Evolutionary conservation across 208 protist genomes (phyloP), one percentile per base, ranked within the genome.

Genomic region (Trypanosoma congolense): DNA sequence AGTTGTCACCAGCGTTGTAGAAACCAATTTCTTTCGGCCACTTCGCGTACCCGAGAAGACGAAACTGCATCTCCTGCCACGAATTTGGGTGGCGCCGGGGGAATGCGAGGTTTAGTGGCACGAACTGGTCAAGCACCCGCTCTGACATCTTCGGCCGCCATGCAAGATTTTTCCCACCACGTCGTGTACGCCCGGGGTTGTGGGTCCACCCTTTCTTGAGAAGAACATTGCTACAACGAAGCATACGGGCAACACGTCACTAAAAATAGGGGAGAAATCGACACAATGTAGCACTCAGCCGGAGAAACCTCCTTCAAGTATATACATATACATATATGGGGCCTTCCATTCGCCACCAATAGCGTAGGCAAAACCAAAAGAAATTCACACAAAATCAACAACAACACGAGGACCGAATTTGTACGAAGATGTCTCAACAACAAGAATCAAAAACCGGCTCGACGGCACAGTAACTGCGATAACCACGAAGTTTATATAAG

Each of bases 131-230:
- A 12, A 92, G 59, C 40, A 48, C 62, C 25, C 35, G 45, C 53
- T 90, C 80, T 4, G 72, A 72, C 6, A 93, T 85, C 58, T 95
- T 95, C 10, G 89, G 84, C 0, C 81, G 66, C 80, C 82, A 95
- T 10, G 89, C 89, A 16, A 95, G 55, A 65, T 93, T 95, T 63
- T 95, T 95, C 5, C 82, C 85, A 46, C 89, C 89, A 48, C 87
- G 77, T 8, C 83, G 62, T 3, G 83, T 92, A 12, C 70, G 54
- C 9, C 87, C 87, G 3, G 87, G 87, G 40, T 66, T 85, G 71
- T 95, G 78, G 3, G 87, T 95, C 84, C 87, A 95, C 4, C 83
- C 87, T 50, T 95, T 95, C 58, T 95, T 95, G 22, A 87, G 65
- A 2, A 75, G 47, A 26, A 85, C 40, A 16, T 55, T 60, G 4